phyloP scores from a whole-genome alignment of 2,329 filamentous ascomycete species.

The Paecilomyces dactylethromorphus region DNA sequence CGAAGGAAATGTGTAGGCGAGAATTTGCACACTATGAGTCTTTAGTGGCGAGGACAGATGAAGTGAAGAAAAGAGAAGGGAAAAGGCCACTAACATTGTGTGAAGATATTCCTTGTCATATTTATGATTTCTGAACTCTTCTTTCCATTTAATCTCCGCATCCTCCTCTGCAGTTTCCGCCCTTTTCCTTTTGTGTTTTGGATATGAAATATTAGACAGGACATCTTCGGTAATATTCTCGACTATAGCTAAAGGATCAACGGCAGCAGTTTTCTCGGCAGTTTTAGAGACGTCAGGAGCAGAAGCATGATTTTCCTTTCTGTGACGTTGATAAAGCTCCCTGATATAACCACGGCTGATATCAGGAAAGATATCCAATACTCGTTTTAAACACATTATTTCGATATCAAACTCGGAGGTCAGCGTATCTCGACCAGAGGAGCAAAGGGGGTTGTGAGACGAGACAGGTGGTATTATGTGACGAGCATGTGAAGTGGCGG shows the following conservation, averaged over 20 bases:
- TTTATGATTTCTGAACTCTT: constrained; percentile 9
- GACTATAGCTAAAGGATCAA: background rate
- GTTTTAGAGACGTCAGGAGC: constrained; percentile 5
- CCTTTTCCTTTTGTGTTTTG: constrained; percentile 36
- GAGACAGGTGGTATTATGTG: background rate
- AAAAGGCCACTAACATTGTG: constrained; percentile 14
- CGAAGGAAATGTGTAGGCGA: constrained; percentile 28
- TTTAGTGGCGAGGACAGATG: constrained; percentile 2
- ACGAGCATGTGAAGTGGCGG: background rate
- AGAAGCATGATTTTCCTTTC: constrained; percentile 1
- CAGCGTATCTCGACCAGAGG: background rate
- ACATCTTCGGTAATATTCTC: constrained; percentile 37
- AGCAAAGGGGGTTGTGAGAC: background rate
- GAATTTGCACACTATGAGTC: constrained; percentile 15
- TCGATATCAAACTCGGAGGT: background rate
- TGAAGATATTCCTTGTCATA: constrained; percentile 13
- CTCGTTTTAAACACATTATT: constrained; percentile 21
- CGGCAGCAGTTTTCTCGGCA: background rate
- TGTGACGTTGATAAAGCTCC: constrained; percentile 24
- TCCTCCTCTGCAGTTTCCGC: constrained; percentile 19
- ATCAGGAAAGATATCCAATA: constrained; percentile 42
- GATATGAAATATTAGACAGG: constrained; percentile 35
- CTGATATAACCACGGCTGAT: constrained; percentile 38
- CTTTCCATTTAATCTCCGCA: constrained; percentile 24
- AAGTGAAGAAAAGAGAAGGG: constrained; percentile 1